Conservation (phyloP, 768 basidiomycete species). For the Amanita rubescens region DNA sequence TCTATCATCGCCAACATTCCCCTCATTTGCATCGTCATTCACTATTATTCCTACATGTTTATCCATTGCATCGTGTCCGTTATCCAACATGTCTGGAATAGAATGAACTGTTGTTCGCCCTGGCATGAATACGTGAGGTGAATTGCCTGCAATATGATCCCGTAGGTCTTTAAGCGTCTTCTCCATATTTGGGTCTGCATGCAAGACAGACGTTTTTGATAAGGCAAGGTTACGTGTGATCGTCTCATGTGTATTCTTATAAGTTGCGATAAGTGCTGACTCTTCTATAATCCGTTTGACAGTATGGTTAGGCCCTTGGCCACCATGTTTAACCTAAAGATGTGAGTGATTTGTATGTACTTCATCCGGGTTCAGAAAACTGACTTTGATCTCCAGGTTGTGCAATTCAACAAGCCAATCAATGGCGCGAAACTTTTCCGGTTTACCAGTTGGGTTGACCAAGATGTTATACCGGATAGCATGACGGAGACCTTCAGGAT, state of each 20-base stretch:
- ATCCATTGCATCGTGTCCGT: conserved; percentile 21
- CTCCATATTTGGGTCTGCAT: conserved; percentile 1
- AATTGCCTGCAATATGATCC: not conserved
- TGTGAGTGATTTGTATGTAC: not conserved
- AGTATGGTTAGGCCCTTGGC: conserved; percentile 1
- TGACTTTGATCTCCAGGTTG: not conserved
- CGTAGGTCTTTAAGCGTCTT: not conserved
- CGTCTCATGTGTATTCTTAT: not conserved
- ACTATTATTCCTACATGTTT: not conserved
- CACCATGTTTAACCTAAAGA: not conserved
- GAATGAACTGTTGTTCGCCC: not conserved
- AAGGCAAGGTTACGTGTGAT: conserved; percentile 9
- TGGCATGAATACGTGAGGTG: not conserved
- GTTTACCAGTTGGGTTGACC: not conserved
- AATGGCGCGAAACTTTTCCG: not conserved
- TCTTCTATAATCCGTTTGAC: not conserved
- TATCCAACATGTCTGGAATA: not conserved
- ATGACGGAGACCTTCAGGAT: conserved; percentile 13
- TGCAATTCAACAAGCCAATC: not conserved
- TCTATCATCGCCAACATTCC: not conserved
- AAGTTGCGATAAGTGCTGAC: not conserved
- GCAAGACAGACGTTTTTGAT: conserved; percentile 22
- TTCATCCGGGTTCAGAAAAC: conserved; percentile 15
- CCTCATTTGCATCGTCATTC: not conserved
- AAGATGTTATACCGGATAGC: conserved; percentile 3